These are phyloP conservation scores for Colletotrichum salicis DNA, from an alignment of 2,329 filamentous ascomycete genomes.

Conservation along the genomic window DNA sequence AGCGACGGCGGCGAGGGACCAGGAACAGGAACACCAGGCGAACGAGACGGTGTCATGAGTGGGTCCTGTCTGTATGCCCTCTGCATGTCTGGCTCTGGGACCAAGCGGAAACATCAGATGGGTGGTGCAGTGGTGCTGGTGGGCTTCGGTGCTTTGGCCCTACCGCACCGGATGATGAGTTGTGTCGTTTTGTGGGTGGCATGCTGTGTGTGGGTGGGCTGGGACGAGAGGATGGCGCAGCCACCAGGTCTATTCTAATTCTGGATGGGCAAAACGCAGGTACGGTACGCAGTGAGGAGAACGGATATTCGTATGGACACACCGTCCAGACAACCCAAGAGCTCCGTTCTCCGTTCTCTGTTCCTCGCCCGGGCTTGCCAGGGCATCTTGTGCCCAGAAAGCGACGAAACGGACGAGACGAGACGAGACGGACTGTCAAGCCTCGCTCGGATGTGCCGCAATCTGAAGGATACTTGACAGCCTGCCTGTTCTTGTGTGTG, in stretches of 20 bases:
- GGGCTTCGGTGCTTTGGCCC: conserved; percentile 6
- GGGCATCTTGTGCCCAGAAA: neutral
- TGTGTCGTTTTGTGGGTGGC: conserved; percentile 5
- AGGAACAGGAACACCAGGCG: conserved; percentile 44
- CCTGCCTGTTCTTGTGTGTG: conserved; percentile 20
- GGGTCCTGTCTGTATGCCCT: conserved; percentile 33
- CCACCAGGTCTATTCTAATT: conserved; percentile 51
- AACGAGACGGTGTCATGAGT: conserved; percentile 41
- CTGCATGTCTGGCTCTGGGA: conserved; percentile 50
- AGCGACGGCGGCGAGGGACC: conserved; percentile 38
- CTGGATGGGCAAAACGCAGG: conserved; percentile 39
- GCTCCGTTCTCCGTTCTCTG: neutral
- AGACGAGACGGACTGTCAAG: conserved; percentile 1
- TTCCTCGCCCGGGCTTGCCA: neutral
- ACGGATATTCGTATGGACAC: neutral
- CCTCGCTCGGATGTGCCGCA: conserved; percentile 32
- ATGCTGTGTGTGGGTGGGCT: conserved; percentile 25
- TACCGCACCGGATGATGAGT: conserved; percentile 3
- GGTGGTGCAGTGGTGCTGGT: conserved; percentile 40
- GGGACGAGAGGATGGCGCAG: conserved; percentile 46
- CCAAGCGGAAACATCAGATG: conserved; percentile 56
- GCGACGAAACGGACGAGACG: conserved; percentile 17
- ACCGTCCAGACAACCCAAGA: conserved; percentile 28
- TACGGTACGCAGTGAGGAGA: neutral
- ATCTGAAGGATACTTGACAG: conserved; percentile 28